These are phyloP conservation scores for Cicer pinnatifidum DNA, from an alignment of 306 rosid genomes.

Conservation along the genomic window DNA sequence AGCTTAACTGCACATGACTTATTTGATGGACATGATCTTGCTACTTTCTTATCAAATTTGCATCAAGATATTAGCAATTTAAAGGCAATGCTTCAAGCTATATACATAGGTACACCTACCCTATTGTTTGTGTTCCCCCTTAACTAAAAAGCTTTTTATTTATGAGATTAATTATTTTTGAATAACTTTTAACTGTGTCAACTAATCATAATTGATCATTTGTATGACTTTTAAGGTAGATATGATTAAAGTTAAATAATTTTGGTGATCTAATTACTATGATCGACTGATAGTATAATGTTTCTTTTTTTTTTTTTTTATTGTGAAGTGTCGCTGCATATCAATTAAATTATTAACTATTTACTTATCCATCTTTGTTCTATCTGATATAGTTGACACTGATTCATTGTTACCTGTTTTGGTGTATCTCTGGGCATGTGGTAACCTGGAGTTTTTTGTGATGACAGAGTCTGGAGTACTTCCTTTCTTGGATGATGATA, in stretches of 20 bases:
- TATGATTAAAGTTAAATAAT: too few relatives aligned
- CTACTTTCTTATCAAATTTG: slow-evolving; percentile 72
- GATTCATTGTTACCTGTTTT: neutral
- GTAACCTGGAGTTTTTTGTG: neutral
- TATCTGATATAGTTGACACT: neutral
- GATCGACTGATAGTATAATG: too few relatives aligned
- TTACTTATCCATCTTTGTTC: neutral
- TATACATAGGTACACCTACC: slow-evolving; percentile 70
- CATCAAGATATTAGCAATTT: slow-evolving; percentile 71
- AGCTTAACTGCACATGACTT: slow-evolving; percentile 74
- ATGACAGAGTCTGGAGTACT: neutral
- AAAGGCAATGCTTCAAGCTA: slow-evolving; percentile 96
- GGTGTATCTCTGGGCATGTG: neutral
- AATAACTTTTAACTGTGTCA: too few relatives aligned
- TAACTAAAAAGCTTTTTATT: neutral
- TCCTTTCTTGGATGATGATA: neutral
- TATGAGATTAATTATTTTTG: too few relatives aligned
- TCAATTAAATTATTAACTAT: too few relatives aligned
- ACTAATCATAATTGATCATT: too few relatives aligned
- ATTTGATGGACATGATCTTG: slow-evolving; percentile 78
- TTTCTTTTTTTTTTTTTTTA: too few relatives aligned
- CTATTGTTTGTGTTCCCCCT: neutral
- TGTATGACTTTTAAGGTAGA: too few relatives aligned
- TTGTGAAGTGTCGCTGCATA: too few relatives aligned
- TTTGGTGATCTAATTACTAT: too few relatives aligned